Evolutionary conservation across 2,329 filamentous ascomycete species (phyloP).

Genomic region (Neopestalotiopsis clavispora): DNA sequence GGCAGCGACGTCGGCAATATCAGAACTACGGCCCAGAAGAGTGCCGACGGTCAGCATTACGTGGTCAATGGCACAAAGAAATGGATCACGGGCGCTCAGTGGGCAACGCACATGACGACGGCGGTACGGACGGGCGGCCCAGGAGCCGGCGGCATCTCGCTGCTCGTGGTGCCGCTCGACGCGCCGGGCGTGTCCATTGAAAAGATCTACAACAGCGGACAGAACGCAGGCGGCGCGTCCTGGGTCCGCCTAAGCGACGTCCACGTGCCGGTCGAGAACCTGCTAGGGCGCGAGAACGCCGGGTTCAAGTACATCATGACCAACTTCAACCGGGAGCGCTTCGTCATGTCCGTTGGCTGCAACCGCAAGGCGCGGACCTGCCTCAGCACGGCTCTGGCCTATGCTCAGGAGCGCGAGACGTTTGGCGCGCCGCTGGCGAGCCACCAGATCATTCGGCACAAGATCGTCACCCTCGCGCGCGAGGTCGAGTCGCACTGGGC

Average conservation of each 20-base stretch:
- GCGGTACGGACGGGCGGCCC: slow-evolving; percentile 63
- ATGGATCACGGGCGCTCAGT: slow-evolving; percentile 68
- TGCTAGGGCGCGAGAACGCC: slow-evolving; percentile 56
- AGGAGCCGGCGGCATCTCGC: slow-evolving; percentile 56
- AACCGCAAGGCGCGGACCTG: slow-evolving; percentile 62
- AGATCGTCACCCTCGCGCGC: slow-evolving; percentile 59
- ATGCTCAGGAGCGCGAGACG: slow-evolving; percentile 55
- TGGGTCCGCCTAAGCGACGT: slow-evolving; percentile 60
- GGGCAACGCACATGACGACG: slow-evolving; percentile 66
- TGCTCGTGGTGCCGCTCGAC: slow-evolving; percentile 58
- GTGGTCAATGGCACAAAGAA: slow-evolving; percentile 68
- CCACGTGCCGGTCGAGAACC: slow-evolving; percentile 54
- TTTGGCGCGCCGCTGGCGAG: slow-evolving; percentile 60
- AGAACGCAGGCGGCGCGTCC: slow-evolving; percentile 66
- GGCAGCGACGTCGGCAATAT: slow-evolving; percentile 69
- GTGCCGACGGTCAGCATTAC: slow-evolving; percentile 51
- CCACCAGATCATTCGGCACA: slow-evolving; percentile 60
- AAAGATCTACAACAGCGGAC: slow-evolving; percentile 66
- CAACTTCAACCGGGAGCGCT: slow-evolving; percentile 62
- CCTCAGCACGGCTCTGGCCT: slow-evolving; percentile 52
- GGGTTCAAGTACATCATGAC: slow-evolving; percentile 49
- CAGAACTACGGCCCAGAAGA: slow-evolving; percentile 57
- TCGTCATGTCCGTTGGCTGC: slow-evolving; percentile 57
- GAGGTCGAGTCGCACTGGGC: slow-evolving; percentile 63
- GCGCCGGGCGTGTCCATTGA: slow-evolving; percentile 52